Conservation (phyloP, 805 yeast genomes). For the Starmerella floricola region DNA sequence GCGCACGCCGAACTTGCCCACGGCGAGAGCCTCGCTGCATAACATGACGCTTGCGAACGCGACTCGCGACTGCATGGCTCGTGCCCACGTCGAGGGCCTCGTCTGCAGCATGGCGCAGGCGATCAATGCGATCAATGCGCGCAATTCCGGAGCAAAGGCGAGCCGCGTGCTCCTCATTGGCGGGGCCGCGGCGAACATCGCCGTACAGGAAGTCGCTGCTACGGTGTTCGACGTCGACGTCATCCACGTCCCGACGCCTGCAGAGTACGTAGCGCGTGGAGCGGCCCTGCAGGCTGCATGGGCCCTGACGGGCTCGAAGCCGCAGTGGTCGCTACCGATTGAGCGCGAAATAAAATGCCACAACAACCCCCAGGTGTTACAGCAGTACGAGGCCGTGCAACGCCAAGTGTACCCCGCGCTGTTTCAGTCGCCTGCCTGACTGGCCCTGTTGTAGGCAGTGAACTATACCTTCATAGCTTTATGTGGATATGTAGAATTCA, state of each 20-base stretch:
- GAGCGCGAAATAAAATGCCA: conserved; percentile 11
- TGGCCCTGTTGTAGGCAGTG: too few relatives aligned
- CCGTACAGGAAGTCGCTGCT: conserved; percentile 21
- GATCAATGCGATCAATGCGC: conserved; percentile 11
- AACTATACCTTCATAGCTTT: too few relatives aligned
- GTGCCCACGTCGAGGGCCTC: conserved; percentile 22
- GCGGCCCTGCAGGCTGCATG: conserved; percentile 25
- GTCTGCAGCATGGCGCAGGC: conserved; percentile 23
- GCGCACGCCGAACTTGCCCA: conserved; percentile 25
- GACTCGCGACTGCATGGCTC: conserved; percentile 18
- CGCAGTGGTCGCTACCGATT: conserved; percentile 19
- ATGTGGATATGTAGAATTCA: too few relatives aligned
- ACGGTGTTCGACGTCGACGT: conserved; percentile 16
- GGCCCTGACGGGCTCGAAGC: conserved; percentile 18
- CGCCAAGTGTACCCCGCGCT: conserved; percentile 6
- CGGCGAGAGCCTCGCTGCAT: conserved; percentile 20
- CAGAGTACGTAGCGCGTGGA: conserved; percentile 24
- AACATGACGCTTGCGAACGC: conserved; percentile 20
- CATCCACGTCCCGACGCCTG: conserved; percentile 17
- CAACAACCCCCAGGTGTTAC: conserved; percentile 6
- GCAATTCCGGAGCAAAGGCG: background rate
- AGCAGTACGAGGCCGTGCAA: conserved; percentile 14
- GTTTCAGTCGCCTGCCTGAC: too few relatives aligned
- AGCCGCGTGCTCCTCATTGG: conserved; percentile 21
- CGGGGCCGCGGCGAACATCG: conserved; percentile 22